Evolutionary conservation across 2,329 filamentous ascomycete species (phyloP).

Genomic region (Fusarium palustre): DNA sequence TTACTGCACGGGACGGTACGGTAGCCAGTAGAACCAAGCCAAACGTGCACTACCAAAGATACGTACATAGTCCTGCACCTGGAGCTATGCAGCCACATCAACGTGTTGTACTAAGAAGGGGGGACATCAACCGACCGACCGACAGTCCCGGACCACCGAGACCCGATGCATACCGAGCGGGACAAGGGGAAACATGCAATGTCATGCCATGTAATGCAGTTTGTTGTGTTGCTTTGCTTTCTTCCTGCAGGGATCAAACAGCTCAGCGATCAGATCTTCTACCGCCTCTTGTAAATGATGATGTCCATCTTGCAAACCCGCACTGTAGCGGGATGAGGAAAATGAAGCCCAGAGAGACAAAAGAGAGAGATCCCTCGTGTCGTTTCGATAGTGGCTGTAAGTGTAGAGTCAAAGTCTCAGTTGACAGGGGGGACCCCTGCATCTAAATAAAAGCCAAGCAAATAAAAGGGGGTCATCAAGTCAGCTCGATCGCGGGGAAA

Average conservation of each 20-base stretch:
- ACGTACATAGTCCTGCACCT: constrained; percentile 2
- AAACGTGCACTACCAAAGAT: neutral
- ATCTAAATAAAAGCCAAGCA: neutral
- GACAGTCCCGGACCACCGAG: constrained; percentile 17
- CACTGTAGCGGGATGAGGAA: neutral
- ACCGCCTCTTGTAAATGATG: neutral
- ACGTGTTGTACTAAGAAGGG: neutral
- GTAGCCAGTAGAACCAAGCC: constrained; percentile 13
- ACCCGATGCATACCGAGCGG: constrained; percentile 15
- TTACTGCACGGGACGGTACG: neutral
- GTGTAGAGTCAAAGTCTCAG: neutral
- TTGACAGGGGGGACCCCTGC: constrained; percentile 19
- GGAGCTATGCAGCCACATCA: constrained; percentile 27
- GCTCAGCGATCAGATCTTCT: neutral
- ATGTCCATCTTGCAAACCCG: neutral
- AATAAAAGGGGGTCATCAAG: neutral
- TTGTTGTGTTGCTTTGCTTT: neutral
- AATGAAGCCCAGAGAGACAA: neutral
- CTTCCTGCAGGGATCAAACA: neutral
- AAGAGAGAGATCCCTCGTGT: constrained; percentile 8
- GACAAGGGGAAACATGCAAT: neutral
- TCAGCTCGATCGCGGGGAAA: constrained; percentile 23
- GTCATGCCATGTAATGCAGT: neutral
- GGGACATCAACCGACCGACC: constrained; percentile 17
- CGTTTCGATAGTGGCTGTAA: constrained; percentile 16